These are phyloP conservation scores for Trichosanthes cucumerina DNA, from an alignment of 306 rosid species.

Conservation along the genomic window DNA sequence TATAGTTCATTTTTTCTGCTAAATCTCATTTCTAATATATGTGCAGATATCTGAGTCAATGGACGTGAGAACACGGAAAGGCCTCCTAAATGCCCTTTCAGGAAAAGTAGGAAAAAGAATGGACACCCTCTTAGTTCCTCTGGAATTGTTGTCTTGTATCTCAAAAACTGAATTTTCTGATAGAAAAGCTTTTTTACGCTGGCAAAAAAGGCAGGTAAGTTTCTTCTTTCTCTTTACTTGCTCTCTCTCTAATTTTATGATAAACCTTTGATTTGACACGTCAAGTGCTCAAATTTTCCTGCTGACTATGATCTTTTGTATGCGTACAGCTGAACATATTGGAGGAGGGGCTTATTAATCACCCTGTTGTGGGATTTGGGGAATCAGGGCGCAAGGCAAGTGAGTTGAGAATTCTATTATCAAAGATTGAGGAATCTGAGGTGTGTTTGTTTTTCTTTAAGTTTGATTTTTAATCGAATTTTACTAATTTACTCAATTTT, in stretches of 20 bases:
- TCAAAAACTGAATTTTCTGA: conserved; percentile 95
- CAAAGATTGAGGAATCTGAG: conserved; percentile 97
- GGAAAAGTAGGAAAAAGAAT: conserved; percentile 94
- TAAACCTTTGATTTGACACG: neutral
- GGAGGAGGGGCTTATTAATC: conserved; percentile 95
- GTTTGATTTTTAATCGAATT: neutral
- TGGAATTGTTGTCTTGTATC: conserved; percentile 82
- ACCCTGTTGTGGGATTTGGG: conserved; percentile 84
- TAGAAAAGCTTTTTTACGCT: conserved; percentile 80
- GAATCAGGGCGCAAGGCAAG: conserved; percentile 85
- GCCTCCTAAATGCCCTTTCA: conserved; percentile 81
- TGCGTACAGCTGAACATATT: conserved; percentile 59
- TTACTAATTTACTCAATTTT: neutral
- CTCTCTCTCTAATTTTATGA: conserved; percentile 6
- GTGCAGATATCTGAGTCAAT: conserved; percentile 77
- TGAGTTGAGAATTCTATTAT: conserved; percentile 82
- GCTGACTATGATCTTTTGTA: conserved; percentile 25
- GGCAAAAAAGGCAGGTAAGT: conserved; percentile 99
- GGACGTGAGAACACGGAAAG: conserved; percentile 91
- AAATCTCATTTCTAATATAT: conserved; percentile 5
- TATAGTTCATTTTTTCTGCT: conserved; percentile 1
- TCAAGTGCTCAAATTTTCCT: conserved; percentile 2
- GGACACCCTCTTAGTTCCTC: conserved; percentile 85
- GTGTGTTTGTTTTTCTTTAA: conserved; percentile 27
- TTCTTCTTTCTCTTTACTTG: conserved; percentile 6